Evolutionary conservation across 2,329 filamentous ascomycete species (phyloP), one percentile per base, ranked within the genome.

Genomic region (Exophiala calicioides): DNA sequence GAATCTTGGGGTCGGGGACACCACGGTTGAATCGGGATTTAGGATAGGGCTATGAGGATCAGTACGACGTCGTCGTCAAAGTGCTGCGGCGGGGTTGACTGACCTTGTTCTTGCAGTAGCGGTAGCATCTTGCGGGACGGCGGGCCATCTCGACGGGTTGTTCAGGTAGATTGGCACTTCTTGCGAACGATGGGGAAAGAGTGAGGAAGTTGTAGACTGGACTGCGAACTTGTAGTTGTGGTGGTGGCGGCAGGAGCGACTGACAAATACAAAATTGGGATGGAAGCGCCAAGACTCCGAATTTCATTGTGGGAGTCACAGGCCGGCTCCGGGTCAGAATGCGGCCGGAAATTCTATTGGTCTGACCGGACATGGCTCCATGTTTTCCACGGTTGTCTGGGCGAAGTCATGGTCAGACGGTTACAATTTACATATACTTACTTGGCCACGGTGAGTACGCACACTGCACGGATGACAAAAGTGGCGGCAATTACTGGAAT

Each of bases 81-180:
- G 13, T n/a, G 7, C 20, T 12, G 26, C 15, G 26, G n/a, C 24
- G 16, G n/a, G 5, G 15, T 31, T n/a, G n/a, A 76, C 86, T 78
- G 73, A 95, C 90, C 90, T 96, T 96, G 86, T 97, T 98, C 89
- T 98, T 98, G 90, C 93, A 98, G 88, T 98, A 98, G 73, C 93
- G 86, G 85, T 95, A 98, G 82, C 93, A 98, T 82, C 93, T 88
- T 72, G 93, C 93, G 72, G 93, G 93, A 87, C 93, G 90, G 78
- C 93, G 90, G 72, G 93, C 93, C 93, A 98, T 98, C 81, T 85
- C 90, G 85, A 85, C 82, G 70, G 71, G 70, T 73, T 72, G 71
- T 74, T 68, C 63, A 62, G 66, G 61, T 44, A 59, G 55, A 58
- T 58, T 62, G n/a, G 70, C 68, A 70, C 67, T 73, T 73, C 68